Base-by-base conservation (phyloP, 768 basidiomycete genomes). In the Pleurotus sapidus region DNA sequence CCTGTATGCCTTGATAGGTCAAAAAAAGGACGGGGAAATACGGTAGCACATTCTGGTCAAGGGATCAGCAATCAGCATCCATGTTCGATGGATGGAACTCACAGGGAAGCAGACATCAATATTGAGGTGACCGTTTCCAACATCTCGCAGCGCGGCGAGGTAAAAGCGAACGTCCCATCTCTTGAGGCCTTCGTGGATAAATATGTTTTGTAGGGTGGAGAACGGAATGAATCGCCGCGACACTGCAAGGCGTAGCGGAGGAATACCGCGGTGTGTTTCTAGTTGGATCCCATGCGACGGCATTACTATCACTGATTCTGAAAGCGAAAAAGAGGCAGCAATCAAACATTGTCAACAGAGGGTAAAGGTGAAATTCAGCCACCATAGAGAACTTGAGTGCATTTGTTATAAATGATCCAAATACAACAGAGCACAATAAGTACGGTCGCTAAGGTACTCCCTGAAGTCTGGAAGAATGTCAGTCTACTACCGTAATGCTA, bases 91-190 rank as follows among this genome's bases (percentile, higher is more conserved):
- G 23, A 56, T 39, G 8, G 50, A 57, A 67, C 73, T 53, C 56
- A 90, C 91, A 74, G 84, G 76, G 62, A 78, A 92, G 4, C 81
- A 82, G 39, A 91, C 82, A 5, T 81, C 73, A 4, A 89, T 59
- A 11, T 63, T 61, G 60, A 73, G 65, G 0, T 63, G 58, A 14
- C 67, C 70, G 15, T 60, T 60, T 24, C 57, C 59, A 27, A 72
- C 65, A 34, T 67, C 64, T 27, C 74, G 72, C 18, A 86, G 62
- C 23, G 76, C 77, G 12, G 78, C 84, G 7, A 91, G 71, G 64
- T 88, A 91, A 64, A 83, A 89, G 14, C 83, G 77, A 18, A 91
- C 78, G 67, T 88, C 76, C 90, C 90, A 93, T 47, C 88, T 70
- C 9, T 70, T 76, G 14, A 92, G 67, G 1, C 84, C 90, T 67